These are phyloP conservation scores for Nannochloropsis limnetica DNA, from an alignment of 352 stramenopile species.

Conservation along the genomic window DNA sequence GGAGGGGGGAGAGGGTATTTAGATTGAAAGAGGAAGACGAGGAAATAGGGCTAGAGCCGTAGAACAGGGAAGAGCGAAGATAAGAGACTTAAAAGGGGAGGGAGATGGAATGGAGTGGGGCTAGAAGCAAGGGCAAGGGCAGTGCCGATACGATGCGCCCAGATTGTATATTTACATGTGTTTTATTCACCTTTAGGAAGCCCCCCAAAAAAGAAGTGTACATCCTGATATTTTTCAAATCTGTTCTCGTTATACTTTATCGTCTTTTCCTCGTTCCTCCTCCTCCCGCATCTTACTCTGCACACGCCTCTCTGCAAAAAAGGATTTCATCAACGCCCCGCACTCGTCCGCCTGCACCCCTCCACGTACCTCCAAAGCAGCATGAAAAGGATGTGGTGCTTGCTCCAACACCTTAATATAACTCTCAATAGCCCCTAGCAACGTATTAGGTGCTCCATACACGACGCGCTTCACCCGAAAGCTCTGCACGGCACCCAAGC, in stretches of 20 bases:
- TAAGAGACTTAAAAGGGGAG: not conserved
- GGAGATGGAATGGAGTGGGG: not conserved
- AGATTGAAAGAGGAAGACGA: not conserved
- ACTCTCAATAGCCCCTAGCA: conserved; percentile 57
- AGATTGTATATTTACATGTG: not conserved
- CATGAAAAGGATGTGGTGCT: conserved; percentile 59
- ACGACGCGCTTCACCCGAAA: conserved; percentile 62
- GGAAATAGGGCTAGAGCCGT: not conserved
- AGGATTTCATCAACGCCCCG: conserved; percentile 55
- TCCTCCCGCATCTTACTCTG: conserved; percentile 35
- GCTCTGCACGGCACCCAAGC: conserved; percentile 58
- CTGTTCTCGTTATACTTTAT: not conserved
- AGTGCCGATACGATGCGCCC: not conserved
- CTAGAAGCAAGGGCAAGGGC: not conserved
- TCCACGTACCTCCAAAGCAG: conserved; percentile 52
- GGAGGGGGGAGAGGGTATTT: not conserved
- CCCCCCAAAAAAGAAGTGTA: not conserved
- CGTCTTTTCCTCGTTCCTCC: conserved; percentile 38
- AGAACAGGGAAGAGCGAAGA: not conserved
- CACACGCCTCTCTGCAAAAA: conserved; percentile 57
- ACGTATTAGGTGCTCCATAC: conserved; percentile 59
- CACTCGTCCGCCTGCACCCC: conserved; percentile 55
- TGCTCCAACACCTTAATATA: conserved; percentile 57
- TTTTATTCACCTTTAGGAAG: not conserved
- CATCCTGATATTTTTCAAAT: not conserved